These are phyloP conservation scores for Calophaca sinica DNA, from an alignment of 306 rosid genomes.

Conservation along the genomic window DNA sequence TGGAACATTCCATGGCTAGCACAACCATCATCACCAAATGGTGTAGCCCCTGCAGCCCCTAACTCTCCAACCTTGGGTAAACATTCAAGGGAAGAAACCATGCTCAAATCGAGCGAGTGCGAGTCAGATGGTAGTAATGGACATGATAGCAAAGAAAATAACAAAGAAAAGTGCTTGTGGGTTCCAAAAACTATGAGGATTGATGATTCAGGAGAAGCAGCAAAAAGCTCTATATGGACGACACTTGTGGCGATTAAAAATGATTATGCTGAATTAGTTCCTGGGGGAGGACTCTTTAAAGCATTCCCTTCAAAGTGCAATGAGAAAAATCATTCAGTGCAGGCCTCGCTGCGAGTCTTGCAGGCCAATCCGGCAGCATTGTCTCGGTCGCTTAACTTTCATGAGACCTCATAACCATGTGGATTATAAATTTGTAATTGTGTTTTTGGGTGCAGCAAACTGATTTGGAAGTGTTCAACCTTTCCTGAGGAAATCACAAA, in stretches of 20 bases:
- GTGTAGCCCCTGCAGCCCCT: constrained; percentile 41
- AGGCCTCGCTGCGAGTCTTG: constrained; percentile 54
- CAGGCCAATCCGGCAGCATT: constrained; percentile 89
- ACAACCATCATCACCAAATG: constrained; percentile 50
- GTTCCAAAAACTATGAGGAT: constrained; percentile 70
- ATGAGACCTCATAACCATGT: constrained; percentile 53
- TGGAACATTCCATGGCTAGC: constrained; percentile 62
- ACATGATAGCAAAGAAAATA: constrained; percentile 43
- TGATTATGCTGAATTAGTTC: constrained; percentile 51
- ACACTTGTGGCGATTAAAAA: constrained; percentile 69
- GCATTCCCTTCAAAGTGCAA: constrained; percentile 60
- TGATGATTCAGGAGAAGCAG: constrained; percentile 69
- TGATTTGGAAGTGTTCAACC: constrained; percentile 33
- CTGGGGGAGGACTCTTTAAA: constrained; percentile 55
- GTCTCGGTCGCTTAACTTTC: constrained; percentile 79
- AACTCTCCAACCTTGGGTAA: constrained; percentile 69
- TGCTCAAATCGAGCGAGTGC: constrained; percentile 42
- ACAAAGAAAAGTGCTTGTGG: constrained; percentile 55
- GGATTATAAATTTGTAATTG: constrained; percentile 22
- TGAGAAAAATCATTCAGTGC: constrained; percentile 45
- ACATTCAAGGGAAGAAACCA: constrained; percentile 71
- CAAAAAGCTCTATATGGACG: constrained; percentile 68
- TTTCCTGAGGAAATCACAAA: constrained; percentile 28
- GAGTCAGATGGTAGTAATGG: constrained; percentile 42
- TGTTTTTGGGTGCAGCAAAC: constrained; percentile 37